Percentiles rank a stretch among this genome's conserved stretches.
Conservation (phyloP, 164 flowering plant species). For the Stephania cephalantha region DNA sequence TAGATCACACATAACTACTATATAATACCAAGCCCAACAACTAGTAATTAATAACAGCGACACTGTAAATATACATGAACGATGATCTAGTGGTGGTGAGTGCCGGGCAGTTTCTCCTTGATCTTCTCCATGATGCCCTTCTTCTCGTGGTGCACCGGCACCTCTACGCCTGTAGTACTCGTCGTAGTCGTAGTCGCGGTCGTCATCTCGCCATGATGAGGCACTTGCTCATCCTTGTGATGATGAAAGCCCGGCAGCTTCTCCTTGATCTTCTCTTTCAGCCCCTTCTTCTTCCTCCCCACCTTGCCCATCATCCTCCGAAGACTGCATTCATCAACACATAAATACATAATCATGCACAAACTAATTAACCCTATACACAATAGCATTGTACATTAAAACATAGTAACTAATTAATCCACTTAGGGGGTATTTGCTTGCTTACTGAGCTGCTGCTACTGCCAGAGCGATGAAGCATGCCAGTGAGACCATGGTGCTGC, state of each 20-base stretch:
- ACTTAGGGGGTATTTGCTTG: not conserved
- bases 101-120: constrained; percentile 63
- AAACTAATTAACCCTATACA: too few species aligned
- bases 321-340: not conserved
- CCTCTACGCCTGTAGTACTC: not conserved
- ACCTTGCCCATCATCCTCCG: constrained; percentile 62
- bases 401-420: too few species aligned
- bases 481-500: not conserved
- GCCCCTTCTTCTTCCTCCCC: constrained; percentile 62
- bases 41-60: not conserved
- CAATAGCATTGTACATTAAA: not conserved
- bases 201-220: constrained; percentile 1
- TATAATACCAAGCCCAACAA: not conserved
- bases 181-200: constrained; percentile 9
- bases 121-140: constrained; percentile 70
- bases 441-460: constrained; percentile 1
- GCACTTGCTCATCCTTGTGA: constrained; percentile 16
- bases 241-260: constrained; percentile 31
- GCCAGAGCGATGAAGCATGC: constrained; percentile 1
- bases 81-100: not conserved
- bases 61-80: not conserved
- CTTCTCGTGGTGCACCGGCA: constrained; percentile 22
- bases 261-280: constrained; percentile 56
- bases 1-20: not conserved
- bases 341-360: not conserved